phyloP scores from a whole-genome alignment of 1,139 yeast species.

The Pneumocystis canis region DNA sequence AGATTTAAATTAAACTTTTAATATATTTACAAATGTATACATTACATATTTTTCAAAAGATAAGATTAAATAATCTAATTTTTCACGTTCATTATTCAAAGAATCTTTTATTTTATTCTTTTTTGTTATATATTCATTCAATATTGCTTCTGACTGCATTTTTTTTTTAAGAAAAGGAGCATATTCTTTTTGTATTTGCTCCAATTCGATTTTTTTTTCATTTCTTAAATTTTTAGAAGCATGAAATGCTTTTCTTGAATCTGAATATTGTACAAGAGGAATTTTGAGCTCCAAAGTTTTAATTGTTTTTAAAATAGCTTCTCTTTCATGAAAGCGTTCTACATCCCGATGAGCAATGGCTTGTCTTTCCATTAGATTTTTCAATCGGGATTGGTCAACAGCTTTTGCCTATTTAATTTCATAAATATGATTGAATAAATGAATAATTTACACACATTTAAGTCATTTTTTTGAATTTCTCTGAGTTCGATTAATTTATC shows the following conservation, averaged over 20 bases:
- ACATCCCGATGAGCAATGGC: conserved; percentile 18
- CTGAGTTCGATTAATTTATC: conserved; percentile 43
- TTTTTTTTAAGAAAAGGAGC: neutral
- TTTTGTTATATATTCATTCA: neutral
- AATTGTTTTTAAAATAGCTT: conserved; percentile 12
- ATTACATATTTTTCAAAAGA: neutral
- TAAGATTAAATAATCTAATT: neutral
- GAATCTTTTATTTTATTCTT: neutral
- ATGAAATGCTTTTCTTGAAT: conserved; percentile 19
- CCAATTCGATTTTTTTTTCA: conserved; percentile 3
- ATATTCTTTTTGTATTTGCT: neutral
- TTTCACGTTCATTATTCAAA: neutral
- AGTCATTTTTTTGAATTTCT: conserved; percentile 20
- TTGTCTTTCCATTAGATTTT: conserved; percentile 6
- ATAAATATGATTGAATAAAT: conserved; percentile 19
- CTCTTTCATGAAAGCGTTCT: conserved; percentile 16
- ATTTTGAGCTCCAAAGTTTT: conserved; percentile 7
- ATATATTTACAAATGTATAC: neutral
- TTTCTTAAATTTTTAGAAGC: conserved; percentile 22
- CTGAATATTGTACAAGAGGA: conserved; percentile 14
- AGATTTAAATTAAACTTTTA: neutral
- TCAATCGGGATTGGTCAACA: conserved; percentile 7
- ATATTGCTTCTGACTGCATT: neutral
- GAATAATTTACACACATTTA: conserved; percentile 12
- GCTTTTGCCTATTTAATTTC: conserved; percentile 23